Percentiles rank a stretch among this genome's conserved stretches.
Evolutionary conservation across 768 basidiomycete species (phyloP).

Genomic region (Leccinum fibrillosum): DNA sequence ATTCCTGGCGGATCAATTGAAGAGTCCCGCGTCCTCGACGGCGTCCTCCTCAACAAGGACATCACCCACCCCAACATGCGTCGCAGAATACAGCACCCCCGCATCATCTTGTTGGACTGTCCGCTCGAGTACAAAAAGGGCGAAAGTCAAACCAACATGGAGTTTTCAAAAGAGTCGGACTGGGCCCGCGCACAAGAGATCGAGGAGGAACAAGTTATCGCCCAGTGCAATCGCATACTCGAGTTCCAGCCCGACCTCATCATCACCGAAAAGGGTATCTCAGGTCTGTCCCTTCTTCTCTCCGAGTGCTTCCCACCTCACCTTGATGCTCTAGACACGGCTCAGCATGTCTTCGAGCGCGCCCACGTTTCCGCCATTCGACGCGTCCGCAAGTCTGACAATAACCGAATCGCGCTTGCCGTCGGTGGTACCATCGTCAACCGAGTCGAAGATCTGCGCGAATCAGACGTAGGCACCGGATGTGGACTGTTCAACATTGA

Average conservation of each 20-base stretch:
- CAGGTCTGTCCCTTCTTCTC: conserved; percentile 47
- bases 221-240: conserved; percentile 74
- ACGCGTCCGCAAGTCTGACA: conserved; percentile 98
- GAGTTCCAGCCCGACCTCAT: conserved; percentile 95
- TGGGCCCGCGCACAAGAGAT: conserved; percentile 91
- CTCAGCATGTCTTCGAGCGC: conserved; percentile 86
- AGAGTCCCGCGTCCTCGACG: conserved; percentile 78
- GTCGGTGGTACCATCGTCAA: too few species aligned
- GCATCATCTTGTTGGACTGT: conserved; percentile 89
- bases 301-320: background rate
- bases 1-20: conserved; percentile 98
- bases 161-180: conserved; percentile 90
- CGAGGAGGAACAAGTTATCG: conserved; percentile 96
- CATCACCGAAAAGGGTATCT: conserved; percentile 97
- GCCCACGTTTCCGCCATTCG: conserved; percentile 90
- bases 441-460: too few species aligned
- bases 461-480: too few species aligned
- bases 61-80: conserved; percentile 98
- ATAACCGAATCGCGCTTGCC: conserved; percentile 96
- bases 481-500: too few species aligned
- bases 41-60: conserved; percentile 98
- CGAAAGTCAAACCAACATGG: conserved; percentile 97
- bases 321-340: conserved; percentile 58
- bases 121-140: conserved; percentile 99
- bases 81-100: conserved; percentile 81